Conservation (phyloP, 1,284 basidiomycete genomes). For the Cryptococcus sp. region DNA sequence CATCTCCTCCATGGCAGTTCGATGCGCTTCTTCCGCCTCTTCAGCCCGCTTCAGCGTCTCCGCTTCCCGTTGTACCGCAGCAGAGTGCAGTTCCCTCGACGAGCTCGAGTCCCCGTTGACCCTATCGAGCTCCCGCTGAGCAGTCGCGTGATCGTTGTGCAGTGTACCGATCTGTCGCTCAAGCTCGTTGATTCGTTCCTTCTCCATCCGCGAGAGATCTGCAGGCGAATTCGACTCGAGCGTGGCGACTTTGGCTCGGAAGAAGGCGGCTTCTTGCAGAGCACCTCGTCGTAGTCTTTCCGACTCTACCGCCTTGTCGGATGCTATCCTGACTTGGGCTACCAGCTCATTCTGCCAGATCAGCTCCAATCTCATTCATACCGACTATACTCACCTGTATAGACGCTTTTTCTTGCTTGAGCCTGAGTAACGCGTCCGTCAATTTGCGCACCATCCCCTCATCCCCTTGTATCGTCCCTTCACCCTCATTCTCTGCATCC, state of each 20-base stretch:
- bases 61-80: conserved; percentile 72
- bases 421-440: conserved; percentile 67
- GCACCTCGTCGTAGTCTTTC: conserved; percentile 75
- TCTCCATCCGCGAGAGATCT: conserved; percentile 69
- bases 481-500: conserved; percentile 45
- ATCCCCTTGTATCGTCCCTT: conserved; percentile 28
- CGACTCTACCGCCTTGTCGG: conserved; percentile 71
- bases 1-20: conserved; percentile 63
- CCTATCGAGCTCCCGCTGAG: conserved; percentile 60
- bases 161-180: conserved; percentile 69
- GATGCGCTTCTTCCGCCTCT: conserved; percentile 71
- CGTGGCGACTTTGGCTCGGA: conserved; percentile 86
- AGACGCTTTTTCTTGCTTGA: conserved; percentile 84
- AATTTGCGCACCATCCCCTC: conserved; percentile 49
- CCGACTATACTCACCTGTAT: conserved; percentile 86
- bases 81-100: conserved; percentile 65
- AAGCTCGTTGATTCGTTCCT: conserved; percentile 70
- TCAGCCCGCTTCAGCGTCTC: conserved; percentile 79
- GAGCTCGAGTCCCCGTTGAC: conserved; percentile 66
- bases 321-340: conserved; percentile 53
- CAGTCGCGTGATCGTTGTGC: conserved; percentile 58
- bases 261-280: conserved; percentile 91
- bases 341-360: conserved; percentile 39
- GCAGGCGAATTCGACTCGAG: conserved; percentile 65
- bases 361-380: too few species aligned